phyloP scores from a whole-genome alignment of 2,329 filamentous ascomycete species.

The Clonostachys rosea region DNA sequence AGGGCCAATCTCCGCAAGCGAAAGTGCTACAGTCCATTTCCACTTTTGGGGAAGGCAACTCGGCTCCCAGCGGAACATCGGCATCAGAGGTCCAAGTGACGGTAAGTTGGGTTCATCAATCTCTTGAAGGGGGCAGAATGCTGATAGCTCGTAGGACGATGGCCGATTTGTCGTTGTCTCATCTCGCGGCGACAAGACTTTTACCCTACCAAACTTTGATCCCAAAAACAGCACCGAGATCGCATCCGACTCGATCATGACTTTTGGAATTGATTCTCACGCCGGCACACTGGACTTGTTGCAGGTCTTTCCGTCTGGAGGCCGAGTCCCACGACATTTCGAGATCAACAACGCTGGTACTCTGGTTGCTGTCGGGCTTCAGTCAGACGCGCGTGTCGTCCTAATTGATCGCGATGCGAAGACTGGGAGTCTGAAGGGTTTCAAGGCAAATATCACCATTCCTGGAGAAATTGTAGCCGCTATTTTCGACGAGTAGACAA shows the following conservation, averaged over 20 bases:
- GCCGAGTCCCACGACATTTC: constrained; percentile 63
- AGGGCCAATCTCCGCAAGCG: constrained; percentile 33
- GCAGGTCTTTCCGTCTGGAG: constrained; percentile 58
- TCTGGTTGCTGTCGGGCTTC: constrained; percentile 61
- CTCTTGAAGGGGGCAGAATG: background rate
- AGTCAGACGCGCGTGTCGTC: constrained; percentile 54
- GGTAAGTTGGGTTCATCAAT: constrained; percentile 30
- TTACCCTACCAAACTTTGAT: constrained; percentile 40
- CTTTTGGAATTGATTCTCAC: constrained; percentile 47
- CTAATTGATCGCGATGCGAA: constrained; percentile 55
- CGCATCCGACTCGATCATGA: constrained; percentile 60
- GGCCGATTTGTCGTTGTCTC: constrained; percentile 61
- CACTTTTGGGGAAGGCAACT: constrained; percentile 38
- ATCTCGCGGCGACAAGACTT: constrained; percentile 58
- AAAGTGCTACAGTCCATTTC: constrained; percentile 37
- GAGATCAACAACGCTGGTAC: constrained; percentile 60
- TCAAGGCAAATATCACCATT: constrained; percentile 34
- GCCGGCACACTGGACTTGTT: constrained; percentile 52
- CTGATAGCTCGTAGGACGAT: constrained; percentile 40
- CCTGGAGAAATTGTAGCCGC: constrained; percentile 39
- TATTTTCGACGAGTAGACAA: constrained; percentile 34
- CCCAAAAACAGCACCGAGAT: constrained; percentile 33
- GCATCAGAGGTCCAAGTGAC: constrained; percentile 55
- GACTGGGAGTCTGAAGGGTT: constrained; percentile 51
- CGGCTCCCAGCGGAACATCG: constrained; percentile 31